A percentile compares a stretch with the other conserved stretches of the same genome.
Conservation (phyloP, 352 stramenopile species). For the Globisporangium solare region DNA sequence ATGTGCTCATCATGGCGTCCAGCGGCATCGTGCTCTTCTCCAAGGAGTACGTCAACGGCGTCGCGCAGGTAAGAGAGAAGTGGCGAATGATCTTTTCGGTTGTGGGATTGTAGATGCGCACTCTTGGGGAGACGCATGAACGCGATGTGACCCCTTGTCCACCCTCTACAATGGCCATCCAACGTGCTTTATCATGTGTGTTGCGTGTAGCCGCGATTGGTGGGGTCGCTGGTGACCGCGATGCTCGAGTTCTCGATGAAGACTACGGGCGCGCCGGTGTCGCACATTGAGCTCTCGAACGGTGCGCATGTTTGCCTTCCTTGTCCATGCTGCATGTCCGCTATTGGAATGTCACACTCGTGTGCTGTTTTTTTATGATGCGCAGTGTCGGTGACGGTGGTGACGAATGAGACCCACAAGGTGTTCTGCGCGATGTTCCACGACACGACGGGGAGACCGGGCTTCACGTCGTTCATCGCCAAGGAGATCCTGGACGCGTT, state of each 20-base stretch:
- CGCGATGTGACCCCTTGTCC: too few relatives aligned
- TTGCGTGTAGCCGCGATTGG: conserved; percentile 63
- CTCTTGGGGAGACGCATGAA: too few relatives aligned
- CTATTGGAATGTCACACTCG: too few relatives aligned
- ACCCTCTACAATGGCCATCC: too few relatives aligned
- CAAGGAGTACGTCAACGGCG: conserved; percentile 87
- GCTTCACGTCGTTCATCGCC: conserved; percentile 85
- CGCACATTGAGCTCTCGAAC: conserved; percentile 86
- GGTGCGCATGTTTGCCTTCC: conserved; percentile 25
- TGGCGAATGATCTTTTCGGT: too few relatives aligned
- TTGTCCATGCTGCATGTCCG: too few relatives aligned
- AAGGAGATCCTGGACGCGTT: conserved; percentile 85
- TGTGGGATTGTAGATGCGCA: too few relatives aligned
- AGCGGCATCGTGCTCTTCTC: conserved; percentile 92
- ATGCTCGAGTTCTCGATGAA: conserved; percentile 92
- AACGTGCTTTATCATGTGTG: not conserved
- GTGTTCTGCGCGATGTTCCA: conserved; percentile 92
- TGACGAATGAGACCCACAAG: conserved; percentile 85
- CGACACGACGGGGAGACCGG: conserved; percentile 70
- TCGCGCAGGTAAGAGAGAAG: conserved; percentile 59
- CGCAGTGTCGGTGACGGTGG: conserved; percentile 84
- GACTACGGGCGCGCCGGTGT: conserved; percentile 85
- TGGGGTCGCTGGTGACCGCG: conserved; percentile 88
- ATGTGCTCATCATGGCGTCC: conserved; percentile 90
- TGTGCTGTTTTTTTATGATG: too few relatives aligned